Evolutionary conservation across 2,329 filamentous ascomycete species (phyloP), one percentile per base, ranked within the genome.

Genomic region (Aspergillus fijiensis): DNA sequence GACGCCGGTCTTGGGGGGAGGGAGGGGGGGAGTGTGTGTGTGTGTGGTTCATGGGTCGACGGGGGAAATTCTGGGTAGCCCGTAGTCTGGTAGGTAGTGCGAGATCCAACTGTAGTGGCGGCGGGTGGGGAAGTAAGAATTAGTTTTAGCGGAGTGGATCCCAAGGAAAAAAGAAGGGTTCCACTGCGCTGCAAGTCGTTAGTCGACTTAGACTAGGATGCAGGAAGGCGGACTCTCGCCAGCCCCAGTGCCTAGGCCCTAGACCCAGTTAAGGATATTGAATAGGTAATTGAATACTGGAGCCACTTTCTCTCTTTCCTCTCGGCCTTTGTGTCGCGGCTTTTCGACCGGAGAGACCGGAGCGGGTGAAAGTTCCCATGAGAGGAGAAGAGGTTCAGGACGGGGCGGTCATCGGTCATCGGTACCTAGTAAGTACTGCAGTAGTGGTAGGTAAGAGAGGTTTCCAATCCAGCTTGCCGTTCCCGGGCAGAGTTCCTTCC

Each of bases 1-100:
- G 61, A 56, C 31, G 55, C 42, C 49, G 51, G 59, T 51, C 51
- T 63, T 62, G 63, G 56, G 53, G 50, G 27, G 27, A 9, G 23
- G 23, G 23, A 23, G 23, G 27, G 27, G 27, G 21, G 21, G 21
- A 21, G 21, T 21, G 21, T 21, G 21, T 29, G 27, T 29, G 27
- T 27, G 27, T 27, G 51, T 25, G 39, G 39, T 45, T 45, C 16
- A n/a, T 45, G 39, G 39, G 39, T 45, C 39, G 39, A 45, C 16
- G 39, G 16, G 39, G 35, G 23, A 16, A 47, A 59, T 61, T 57
- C 59, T 58, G 52, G 23, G 55, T 56, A 60, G 49, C 56, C n/a
- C 39, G 52, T 29, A 31, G 25, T 45, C 31, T 45, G 11, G 53
- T 9, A n/a, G 10, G n/a, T 19, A 23, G 39, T 33, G 42, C 53